Evolutionary conservation across 495 filamentous ascomycete genomes (phyloP), one percentile per base, ranked within the genome.

Genomic region (Pseudomonodictys pantanalensis): DNA sequence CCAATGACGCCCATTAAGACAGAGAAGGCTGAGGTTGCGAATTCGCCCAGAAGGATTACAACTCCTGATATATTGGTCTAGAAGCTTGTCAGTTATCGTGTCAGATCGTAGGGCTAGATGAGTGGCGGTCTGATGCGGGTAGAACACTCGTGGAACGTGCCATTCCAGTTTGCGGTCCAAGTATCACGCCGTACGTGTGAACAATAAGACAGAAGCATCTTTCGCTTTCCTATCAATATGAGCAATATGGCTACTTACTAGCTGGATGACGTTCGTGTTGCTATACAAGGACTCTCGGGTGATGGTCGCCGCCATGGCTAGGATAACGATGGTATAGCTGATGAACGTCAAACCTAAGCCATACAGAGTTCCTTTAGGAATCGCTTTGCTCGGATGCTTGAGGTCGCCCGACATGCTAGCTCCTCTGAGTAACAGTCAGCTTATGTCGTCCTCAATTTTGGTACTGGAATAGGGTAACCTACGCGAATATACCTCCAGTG

Each of bases 331-430:
- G 2, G 87, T 71, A 71, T 95, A 95, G 1, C 84, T 75, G 45
- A 90, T 58, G 65, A 95, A 89, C 1, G 90, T 95, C 39, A 89
- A 77, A 11, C 81, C 77, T 58, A 93, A 78, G 1, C 89, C 89
- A 64, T 84, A 84, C 8, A 95, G 75, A 0, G 90, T 95, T 5
- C 90, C 90, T 64, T 81, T 85, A 0, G 90, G 90, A 52, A 95
- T 95, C 2, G 88, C 81, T 65, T 87, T 90, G 78, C 88, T 92
- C 6, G 90, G 90, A 55, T 91, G 86, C 56, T 81, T 85, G 38
- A 95, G 68, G 71, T 95, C 90, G 2, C 90, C 90, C 9, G 90
- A 93, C 90, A 95, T 95, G 59, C 87, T 91, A 2, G 90, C 90
- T n/a, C 90, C 90, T 29, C 79, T 81, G 26, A 45, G 20, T 39